Evolutionary conservation across 2,329 filamentous ascomycete species (phyloP).

Genomic region (Beauveria sp.): DNA sequence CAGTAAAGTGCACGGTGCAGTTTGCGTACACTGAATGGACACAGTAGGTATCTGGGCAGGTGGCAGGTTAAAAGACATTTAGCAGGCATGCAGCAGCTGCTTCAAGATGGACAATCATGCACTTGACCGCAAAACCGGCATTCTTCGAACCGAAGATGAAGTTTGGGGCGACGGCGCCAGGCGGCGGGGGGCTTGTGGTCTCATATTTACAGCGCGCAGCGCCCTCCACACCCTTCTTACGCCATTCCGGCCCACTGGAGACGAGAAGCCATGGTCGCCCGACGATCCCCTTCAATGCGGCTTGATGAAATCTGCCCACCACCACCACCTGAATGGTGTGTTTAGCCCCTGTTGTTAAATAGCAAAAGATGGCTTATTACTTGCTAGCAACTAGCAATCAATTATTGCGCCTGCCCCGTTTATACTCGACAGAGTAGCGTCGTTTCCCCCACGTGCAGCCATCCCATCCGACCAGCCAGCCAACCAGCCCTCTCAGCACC

Average conservation of each 20-base stretch:
- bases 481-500: background rate
- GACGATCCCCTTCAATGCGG: background rate
- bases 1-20: background rate
- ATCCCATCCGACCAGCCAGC: background rate
- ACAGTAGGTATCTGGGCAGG: too few relatives aligned
- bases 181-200: background rate
- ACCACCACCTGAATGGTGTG: background rate
- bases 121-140: background rate
- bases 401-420: too few relatives aligned
- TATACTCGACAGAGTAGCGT: background rate
- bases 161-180: background rate
- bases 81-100: background rate
- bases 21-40: background rate
- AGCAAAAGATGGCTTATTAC: background rate
- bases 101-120: background rate
- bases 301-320: background rate
- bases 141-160: background rate
- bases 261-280: background rate
- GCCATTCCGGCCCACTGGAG: conserved; percentile 1
- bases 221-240: background rate
- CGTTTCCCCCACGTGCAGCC: background rate
- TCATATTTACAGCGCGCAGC: background rate
- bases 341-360: too few relatives aligned
- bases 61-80: background rate
- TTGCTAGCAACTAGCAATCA: too few relatives aligned